Base-by-base conservation (phyloP, 1,139 yeast genomes). In the Candida tropicalis region DNA sequence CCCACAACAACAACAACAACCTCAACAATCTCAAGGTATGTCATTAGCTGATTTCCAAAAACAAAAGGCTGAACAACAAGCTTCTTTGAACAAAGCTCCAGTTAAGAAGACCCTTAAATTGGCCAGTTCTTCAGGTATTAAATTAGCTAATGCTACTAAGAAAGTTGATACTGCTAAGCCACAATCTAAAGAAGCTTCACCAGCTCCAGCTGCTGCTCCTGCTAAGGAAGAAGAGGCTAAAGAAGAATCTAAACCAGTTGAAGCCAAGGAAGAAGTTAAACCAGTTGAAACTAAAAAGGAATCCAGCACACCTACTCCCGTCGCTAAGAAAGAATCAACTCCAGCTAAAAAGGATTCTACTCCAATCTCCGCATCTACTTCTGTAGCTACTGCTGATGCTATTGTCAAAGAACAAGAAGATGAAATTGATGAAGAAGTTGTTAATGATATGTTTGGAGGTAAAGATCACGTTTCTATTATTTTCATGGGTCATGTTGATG, bases 401-500 rank as follows among this genome's bases (percentile, higher is more conserved):
- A 61, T 84, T 31, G 70, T 70, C 50, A 83, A 81, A 60, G 90
- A 85, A 59, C 95, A 86, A 66, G 96, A 87, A 61, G 95, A 87
- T 28, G 82, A 82, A 60, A 79, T 93, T 50, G 99, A 93, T 62
- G 87, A 87, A 60, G 96, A 86, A 57, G 81, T 90, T 49, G 88
- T 93, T 52, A 84, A 79, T 45, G 99, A 93, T 58, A 71, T 95
- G 85, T 95, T 89, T 62, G 98, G 97, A 48, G 96, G 95, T 59
- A 95, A 95, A 68, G 98, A 91, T 63, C 99, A 95, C 69, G 81
- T 93, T 61, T 90, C 97, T 27, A 86, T 93, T 58, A 90, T 93
- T 59, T 93, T 93, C 69, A 95, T 93, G 98, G 99, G 99, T 56
- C 99, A 93, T 65, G 99, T 93, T 57, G 99, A 93, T 77, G 99